Conservation (phyloP, 345 rosid genomes). For the Hibiscus syriacus region DNA sequence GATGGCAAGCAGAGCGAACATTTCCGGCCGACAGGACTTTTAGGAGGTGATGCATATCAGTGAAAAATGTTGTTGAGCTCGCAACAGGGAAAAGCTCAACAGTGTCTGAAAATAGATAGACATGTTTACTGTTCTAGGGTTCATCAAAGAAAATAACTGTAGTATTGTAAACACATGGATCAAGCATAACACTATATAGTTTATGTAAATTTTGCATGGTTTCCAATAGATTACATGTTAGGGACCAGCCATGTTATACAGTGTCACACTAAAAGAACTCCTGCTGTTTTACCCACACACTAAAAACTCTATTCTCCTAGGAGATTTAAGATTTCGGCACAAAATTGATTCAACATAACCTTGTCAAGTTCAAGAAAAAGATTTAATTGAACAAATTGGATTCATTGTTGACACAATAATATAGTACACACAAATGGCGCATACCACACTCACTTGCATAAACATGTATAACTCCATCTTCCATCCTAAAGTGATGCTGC, state of each 20-base stretch:
- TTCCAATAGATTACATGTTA: background rate
- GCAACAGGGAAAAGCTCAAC: conserved; percentile 45
- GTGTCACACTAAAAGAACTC: background rate
- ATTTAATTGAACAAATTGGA: background rate
- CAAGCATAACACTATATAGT: background rate
- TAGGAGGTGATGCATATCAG: conserved; percentile 45
- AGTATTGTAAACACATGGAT: background rate
- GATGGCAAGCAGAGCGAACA: conserved; percentile 45
- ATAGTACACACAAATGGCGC: background rate
- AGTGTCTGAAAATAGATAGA: conserved; percentile 21
- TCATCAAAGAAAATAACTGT: background rate
- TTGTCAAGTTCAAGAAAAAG: background rate
- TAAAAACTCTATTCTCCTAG: background rate
- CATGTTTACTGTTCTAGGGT: background rate
- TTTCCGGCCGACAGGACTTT: conserved; percentile 38
- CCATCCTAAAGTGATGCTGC: conserved; percentile 50
- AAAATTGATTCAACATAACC: background rate
- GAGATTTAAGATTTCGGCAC: background rate
- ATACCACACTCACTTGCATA: conserved; percentile 39
- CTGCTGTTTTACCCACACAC: background rate
- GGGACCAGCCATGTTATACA: background rate
- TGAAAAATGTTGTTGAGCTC: conserved; percentile 37
- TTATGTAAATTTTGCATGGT: background rate
- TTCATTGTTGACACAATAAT: background rate
- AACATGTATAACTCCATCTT: conserved; percentile 43